Base-by-base conservation (phyloP, 2,329 filamentous ascomycete species). In the Juglanconis sp. region DNA sequence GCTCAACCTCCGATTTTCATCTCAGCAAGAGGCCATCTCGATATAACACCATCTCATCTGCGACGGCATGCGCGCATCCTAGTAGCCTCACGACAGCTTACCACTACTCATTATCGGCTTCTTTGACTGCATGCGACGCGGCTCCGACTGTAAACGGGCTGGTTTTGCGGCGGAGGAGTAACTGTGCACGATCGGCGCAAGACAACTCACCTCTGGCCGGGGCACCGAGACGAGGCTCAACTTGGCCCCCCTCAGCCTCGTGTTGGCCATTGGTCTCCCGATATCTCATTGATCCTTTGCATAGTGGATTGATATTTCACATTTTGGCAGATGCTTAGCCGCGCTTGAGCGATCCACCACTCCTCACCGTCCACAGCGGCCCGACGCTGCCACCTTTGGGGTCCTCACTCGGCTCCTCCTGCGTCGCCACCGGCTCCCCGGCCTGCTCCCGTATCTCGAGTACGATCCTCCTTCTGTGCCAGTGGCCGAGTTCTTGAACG, bases 161-260 rank as follows among this genome's bases (percentile, higher is more conserved):
- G 46, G 52, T 38, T 36, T 10, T n/a, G 17, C 5, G 31, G 46
- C 47, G 47, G 52, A 60, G 47, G 36, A 56, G 36, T 47, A 36
- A 56, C 24, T 34, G 57, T 11, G 57, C 51, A 46, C 52, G 52
- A 52, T 59, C 50, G 51, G 44, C 50, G 50, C 51, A 48, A 36
- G 38, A 42, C 38, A 42, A 42, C 38, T 42, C 38, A 9, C 38
- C 10, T 42, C 38, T 15, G 38, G 6, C 9, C 40, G n/a, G 30
- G 44, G 44, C 53, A 31, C 44, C 10, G 42, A 38, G n/a, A 17
- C 48, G 6, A 51, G 48, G 48, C 31, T 49, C 47, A 13, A 13
- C 11, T 11, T 24, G 15, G 15, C 30, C 11, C 3, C 13, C 53
- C 24, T 36, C 32, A 56, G 53, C 53, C 53, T 56, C 48, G 53